A percentile compares a stretch with the other conserved stretches of the same genome.
Conservation (phyloP, 352 stramenopile species). For the Globisporangium parvum region DNA sequence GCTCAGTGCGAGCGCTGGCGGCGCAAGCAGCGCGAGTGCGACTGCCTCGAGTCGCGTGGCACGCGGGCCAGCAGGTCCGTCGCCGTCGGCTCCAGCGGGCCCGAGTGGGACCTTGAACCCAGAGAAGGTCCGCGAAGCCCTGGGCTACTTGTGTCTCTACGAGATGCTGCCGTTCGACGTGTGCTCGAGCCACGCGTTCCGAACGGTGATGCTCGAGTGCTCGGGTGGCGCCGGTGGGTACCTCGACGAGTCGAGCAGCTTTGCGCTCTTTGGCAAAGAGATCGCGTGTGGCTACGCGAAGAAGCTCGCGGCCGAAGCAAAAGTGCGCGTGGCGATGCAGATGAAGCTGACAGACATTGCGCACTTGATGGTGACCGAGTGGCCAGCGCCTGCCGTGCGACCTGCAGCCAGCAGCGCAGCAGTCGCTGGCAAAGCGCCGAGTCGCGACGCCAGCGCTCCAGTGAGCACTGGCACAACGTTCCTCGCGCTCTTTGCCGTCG, state of each 20-base stretch:
- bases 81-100: background rate
- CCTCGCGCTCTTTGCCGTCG: constrained; percentile 49
- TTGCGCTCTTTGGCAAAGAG: constrained; percentile 39
- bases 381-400: constrained; percentile 13
- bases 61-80: constrained; percentile 4
- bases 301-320: constrained; percentile 49
- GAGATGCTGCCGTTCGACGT: constrained; percentile 70
- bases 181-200: constrained; percentile 51
- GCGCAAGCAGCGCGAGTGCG: background rate
- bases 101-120: constrained; percentile 22
- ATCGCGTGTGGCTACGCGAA: constrained; percentile 36
- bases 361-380: constrained; percentile 56
- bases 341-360: constrained; percentile 56
- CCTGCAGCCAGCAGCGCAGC: background rate
- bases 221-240: constrained; percentile 26
- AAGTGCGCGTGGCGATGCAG: constrained; percentile 37
- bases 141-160: constrained; percentile 54
- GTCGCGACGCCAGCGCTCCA: too few species aligned
- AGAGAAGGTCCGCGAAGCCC: constrained; percentile 55
- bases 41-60: constrained; percentile 2
- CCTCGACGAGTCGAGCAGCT: constrained; percentile 32
- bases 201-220: constrained; percentile 52
- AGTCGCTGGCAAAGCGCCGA: too few species aligned
- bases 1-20: background rate
- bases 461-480: constrained; percentile 10